Conservation (phyloP, 2,329 filamentous ascomycete genomes). For the Colletotrichum gloeosporioides region DNA sequence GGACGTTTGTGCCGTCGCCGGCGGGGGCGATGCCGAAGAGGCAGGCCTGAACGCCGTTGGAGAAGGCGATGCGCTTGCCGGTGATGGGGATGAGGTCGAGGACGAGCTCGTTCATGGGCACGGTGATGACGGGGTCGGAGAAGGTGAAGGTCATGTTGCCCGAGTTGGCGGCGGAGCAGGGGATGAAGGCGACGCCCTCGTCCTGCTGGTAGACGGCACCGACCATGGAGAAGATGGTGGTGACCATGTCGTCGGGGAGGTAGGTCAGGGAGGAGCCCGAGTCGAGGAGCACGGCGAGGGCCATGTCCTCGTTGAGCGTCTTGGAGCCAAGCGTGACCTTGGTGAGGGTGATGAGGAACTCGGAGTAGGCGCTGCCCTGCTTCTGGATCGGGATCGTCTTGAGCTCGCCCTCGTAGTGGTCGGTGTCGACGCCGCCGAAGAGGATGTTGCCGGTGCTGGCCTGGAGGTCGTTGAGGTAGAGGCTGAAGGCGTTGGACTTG, state of each 20-base stretch:
- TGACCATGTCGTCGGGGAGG: constrained; percentile 61
- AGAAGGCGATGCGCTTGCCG: constrained; percentile 55
- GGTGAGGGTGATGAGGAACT: constrained; percentile 75
- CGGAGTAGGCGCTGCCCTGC: constrained; percentile 54
- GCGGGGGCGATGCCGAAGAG: constrained; percentile 72
- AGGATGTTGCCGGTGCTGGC: constrained; percentile 70
- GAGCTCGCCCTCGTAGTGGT: constrained; percentile 66
- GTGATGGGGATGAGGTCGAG: constrained; percentile 53
- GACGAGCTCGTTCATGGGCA: constrained; percentile 65
- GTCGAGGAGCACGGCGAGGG: constrained; percentile 72
- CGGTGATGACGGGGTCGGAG: constrained; percentile 55
- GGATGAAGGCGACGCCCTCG: constrained; percentile 64
- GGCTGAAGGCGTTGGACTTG: constrained; percentile 71
- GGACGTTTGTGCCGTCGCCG: constrained; percentile 58
- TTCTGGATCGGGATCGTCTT: constrained; percentile 71
- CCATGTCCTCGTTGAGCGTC: constrained; percentile 50
- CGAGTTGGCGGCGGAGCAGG: constrained; percentile 55
- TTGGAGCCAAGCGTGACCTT: constrained; percentile 51
- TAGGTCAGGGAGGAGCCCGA: constrained; percentile 73
- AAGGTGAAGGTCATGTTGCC: constrained; percentile 60
- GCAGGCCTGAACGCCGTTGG: constrained; percentile 62
- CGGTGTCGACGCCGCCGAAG: constrained; percentile 77
- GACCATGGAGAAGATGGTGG: constrained; percentile 62
- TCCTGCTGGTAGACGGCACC: constrained; percentile 62
- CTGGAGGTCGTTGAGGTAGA: constrained; percentile 78